Evolutionary conservation across 495 filamentous ascomycete genomes (phyloP).

Genomic region (Xylaria venustula): DNA sequence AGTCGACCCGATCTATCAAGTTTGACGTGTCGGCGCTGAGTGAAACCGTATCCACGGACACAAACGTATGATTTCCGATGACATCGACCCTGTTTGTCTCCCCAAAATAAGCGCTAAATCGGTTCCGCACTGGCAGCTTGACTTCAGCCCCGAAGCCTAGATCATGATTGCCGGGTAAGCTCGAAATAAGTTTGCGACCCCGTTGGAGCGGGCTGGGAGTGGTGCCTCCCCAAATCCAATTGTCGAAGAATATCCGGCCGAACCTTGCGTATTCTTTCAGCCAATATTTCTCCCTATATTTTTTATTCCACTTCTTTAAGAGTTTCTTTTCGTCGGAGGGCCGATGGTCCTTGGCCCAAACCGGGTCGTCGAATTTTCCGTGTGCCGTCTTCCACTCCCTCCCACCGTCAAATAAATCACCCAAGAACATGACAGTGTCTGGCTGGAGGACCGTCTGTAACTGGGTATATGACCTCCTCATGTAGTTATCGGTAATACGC

Average conservation of each 20-base stretch:
- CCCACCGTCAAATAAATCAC: slow-evolving; percentile 95
- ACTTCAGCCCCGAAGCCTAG: slow-evolving; percentile 89
- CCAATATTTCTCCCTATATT: slow-evolving; percentile 78
- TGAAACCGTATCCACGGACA: slow-evolving; percentile 85
- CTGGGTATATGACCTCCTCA: slow-evolving; percentile 72
- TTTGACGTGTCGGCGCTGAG: slow-evolving; percentile 63
- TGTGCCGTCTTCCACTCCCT: slow-evolving; percentile 82
- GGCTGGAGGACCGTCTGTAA: slow-evolving; percentile 71
- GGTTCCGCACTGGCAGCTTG: slow-evolving; percentile 69
- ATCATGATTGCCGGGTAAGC: slow-evolving; percentile 93
- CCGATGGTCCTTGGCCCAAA: slow-evolving; percentile 47
- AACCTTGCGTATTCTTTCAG: slow-evolving; percentile 79
- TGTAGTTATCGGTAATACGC: slow-evolving; percentile 82
- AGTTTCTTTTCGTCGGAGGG: slow-evolving; percentile 47
- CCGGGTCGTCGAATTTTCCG: slow-evolving; percentile 59
- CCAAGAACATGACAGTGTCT: slow-evolving; percentile 83
- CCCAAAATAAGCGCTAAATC: slow-evolving; percentile 89
- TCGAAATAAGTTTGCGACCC: slow-evolving; percentile 68
- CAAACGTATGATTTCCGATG: slow-evolving; percentile 92
- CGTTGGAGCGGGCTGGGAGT: slow-evolving; percentile 38
- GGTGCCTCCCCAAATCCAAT: slow-evolving; percentile 49
- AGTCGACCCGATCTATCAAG: slow-evolving; percentile 45
- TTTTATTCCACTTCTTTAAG: slow-evolving; percentile 65
- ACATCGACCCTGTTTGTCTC: slow-evolving; percentile 83
- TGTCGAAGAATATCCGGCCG: slow-evolving; percentile 69